Evolutionary conservation across 805 yeast species (phyloP).

Genomic region (Blastobotrys parvus): DNA sequence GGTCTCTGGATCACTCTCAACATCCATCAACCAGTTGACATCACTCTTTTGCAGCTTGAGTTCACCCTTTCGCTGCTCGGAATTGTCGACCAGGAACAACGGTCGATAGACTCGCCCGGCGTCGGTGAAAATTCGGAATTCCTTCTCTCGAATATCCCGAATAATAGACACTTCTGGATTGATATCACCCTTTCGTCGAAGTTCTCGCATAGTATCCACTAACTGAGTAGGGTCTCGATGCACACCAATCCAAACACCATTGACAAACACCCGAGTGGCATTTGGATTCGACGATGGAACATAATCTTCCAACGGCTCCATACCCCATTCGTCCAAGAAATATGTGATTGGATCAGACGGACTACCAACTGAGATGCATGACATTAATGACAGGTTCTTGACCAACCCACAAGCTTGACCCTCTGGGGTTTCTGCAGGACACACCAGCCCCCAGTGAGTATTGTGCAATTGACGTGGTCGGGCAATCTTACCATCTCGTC

Average conservation of each 20-base stretch:
- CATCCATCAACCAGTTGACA: slow-evolving; percentile 54
- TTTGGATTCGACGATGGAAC: slow-evolving; percentile 87
- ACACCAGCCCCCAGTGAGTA: slow-evolving; percentile 99
- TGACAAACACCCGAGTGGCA: slow-evolving; percentile 89
- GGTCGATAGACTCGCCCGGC: slow-evolving; percentile 99
- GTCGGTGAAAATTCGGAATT: slow-evolving; percentile 92
- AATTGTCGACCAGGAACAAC: slow-evolving; percentile 83
- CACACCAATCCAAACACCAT: slow-evolving; percentile 99
- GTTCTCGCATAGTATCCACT: slow-evolving; percentile 80
- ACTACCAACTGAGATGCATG: slow-evolving; percentile 96
- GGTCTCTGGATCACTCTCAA: slow-evolving; percentile 36
- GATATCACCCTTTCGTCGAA: slow-evolving; percentile 92
- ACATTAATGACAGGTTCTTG: slow-evolving; percentile 90
- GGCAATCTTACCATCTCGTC: slow-evolving; percentile 98
- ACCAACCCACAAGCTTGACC: slow-evolving; percentile 99
- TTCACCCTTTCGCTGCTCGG: slow-evolving; percentile 57
- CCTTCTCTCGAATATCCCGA: slow-evolving; percentile 94
- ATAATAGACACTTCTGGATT: slow-evolving; percentile 94
- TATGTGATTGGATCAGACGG: slow-evolving; percentile 92
- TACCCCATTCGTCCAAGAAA: slow-evolving; percentile 97
- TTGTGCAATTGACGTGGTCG: slow-evolving; percentile 98
- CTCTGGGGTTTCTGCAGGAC: slow-evolving; percentile 99
- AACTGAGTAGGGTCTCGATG: slow-evolving; percentile 93
- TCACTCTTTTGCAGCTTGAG: slow-evolving; percentile 80
- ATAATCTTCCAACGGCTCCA: slow-evolving; percentile 95